These are phyloP conservation scores for Acanthamoeba sp. DNA, from an alignment of 208 protist genomes.

Conservation along the genomic window DNA sequence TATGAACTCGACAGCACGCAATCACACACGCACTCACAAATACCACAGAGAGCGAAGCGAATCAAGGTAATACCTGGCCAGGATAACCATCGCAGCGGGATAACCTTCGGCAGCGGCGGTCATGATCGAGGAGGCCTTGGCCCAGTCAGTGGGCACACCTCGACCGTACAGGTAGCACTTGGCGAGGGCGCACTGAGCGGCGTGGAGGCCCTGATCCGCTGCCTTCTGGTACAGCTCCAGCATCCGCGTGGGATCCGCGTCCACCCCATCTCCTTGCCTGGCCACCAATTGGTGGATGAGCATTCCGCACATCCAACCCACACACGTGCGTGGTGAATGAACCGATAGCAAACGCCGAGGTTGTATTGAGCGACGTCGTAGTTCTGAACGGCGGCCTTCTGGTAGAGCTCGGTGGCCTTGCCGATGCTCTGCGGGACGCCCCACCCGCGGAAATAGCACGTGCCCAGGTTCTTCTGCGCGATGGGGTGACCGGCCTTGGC, in stretches of 20 bases:
- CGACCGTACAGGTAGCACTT: conserved; percentile 29
- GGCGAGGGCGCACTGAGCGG: not conserved
- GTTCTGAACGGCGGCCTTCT: not conserved
- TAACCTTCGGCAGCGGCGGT: not conserved
- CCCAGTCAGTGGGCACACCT: not conserved
- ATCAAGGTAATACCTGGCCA: not conserved
- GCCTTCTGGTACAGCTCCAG: conserved; percentile 9
- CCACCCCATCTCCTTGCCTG: not conserved
- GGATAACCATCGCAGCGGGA: not conserved
- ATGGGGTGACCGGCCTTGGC: conserved; percentile 2
- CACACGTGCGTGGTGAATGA: not conserved
- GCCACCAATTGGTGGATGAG: not conserved
- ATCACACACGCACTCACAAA: too few species aligned
- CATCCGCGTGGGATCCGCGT: not conserved
- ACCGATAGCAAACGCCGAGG: conserved; percentile 33
- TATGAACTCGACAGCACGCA: not conserved
- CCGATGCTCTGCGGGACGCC: conserved; percentile 3
- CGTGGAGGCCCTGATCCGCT: not conserved
- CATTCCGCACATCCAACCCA: not conserved
- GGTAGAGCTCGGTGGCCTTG: conserved; percentile 16
- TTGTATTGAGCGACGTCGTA: conserved; percentile 59
- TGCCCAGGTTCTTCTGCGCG: conserved; percentile 39
- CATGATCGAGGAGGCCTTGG: not conserved
- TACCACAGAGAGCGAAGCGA: not conserved
- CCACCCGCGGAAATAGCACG: conserved; percentile 23